A percentile compares a stretch with the other conserved stretches of the same genome.
Conservation (phyloP, 139 green algal species). For the Gonium pectorale region DNA sequence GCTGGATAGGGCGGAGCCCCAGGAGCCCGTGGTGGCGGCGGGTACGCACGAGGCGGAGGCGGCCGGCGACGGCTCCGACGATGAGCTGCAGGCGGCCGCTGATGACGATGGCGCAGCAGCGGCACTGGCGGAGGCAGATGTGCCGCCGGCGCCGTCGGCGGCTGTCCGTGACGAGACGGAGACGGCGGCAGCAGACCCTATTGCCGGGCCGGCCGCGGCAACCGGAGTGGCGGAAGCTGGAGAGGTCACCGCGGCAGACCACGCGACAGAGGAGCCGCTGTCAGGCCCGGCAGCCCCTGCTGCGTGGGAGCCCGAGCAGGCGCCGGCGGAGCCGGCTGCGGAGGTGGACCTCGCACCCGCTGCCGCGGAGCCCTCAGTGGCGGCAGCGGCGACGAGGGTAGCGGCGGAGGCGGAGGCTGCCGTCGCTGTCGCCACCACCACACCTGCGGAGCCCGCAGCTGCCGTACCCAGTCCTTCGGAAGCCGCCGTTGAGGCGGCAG, state of each 20-base stretch:
- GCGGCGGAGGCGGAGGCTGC: background rate
- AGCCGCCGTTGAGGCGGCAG: background rate
- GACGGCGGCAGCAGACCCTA: background rate
- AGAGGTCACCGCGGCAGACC: too few relatives aligned
- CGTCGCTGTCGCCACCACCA: too few relatives aligned
- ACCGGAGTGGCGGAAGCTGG: too few relatives aligned
- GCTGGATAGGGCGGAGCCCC: too few relatives aligned
- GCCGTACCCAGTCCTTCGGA: background rate
- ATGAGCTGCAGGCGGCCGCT: too few relatives aligned
- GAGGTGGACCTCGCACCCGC: background rate
- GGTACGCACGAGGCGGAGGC: too few relatives aligned
- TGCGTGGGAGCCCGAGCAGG: background rate
- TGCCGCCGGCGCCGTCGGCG: background rate
- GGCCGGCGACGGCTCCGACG: too few relatives aligned
- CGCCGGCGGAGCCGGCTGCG: background rate
- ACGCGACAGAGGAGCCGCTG: too few relatives aligned
- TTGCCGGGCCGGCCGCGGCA: background rate
- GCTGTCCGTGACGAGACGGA: background rate
- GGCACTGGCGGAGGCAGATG: background rate
- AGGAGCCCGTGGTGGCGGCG: too few relatives aligned
- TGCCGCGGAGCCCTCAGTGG: background rate
- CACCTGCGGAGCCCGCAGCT: too few relatives aligned
- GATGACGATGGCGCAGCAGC: background rate
- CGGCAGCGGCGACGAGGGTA: background rate
- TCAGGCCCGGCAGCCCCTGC: background rate